Evolutionary conservation across 1,284 basidiomycete species (phyloP).

Genomic region (Meira miltonrushii): DNA sequence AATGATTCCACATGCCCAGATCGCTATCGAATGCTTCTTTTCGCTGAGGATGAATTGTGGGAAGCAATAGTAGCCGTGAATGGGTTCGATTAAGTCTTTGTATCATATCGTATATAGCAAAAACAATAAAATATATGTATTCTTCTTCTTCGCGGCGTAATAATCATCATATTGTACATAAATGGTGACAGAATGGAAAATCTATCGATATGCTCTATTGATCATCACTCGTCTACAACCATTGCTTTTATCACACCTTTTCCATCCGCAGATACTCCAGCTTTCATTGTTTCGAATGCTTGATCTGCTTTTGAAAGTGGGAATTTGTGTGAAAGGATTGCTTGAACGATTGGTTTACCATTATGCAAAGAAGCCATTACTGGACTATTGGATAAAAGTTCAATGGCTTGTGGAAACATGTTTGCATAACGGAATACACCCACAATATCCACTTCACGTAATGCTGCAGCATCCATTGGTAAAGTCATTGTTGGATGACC

Average conservation of each 20-base stretch:
- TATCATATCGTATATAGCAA: too few species aligned
- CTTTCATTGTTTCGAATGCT: conserved; percentile 34
- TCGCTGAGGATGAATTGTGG: conserved; percentile 35
- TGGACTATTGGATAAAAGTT: conserved; percentile 3
- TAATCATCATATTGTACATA: too few species aligned
- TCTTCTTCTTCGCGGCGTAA: too few species aligned
- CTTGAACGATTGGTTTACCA: conserved; percentile 31
- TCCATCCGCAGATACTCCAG: conserved; percentile 25
- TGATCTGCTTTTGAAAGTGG: conserved; percentile 22
- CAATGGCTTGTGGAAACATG: conserved; percentile 73
- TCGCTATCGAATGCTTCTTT: conserved; percentile 22
- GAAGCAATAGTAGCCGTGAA: conserved; percentile 15
- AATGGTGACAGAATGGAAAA: too few species aligned
- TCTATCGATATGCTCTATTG: too few species aligned
- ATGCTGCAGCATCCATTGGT: conserved; percentile 74
- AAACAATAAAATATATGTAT: too few species aligned
- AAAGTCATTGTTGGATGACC: conserved; percentile 61
- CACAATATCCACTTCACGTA: conserved; percentile 85
- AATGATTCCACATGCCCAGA: too few species aligned
- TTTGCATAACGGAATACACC: conserved; percentile 75
- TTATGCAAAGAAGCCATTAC: background rate
- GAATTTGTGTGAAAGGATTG: conserved; percentile 35
- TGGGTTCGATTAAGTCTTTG: conserved; percentile 8
- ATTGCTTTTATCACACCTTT: conserved; percentile 40
- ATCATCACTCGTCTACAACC: conserved; percentile 21